Percentiles rank a stretch among this genome's conserved stretches.
These are phyloP conservation scores for Nicotiana undulata DNA, from an alignment of 257 asterid genomes.

Conservation along the genomic window DNA sequence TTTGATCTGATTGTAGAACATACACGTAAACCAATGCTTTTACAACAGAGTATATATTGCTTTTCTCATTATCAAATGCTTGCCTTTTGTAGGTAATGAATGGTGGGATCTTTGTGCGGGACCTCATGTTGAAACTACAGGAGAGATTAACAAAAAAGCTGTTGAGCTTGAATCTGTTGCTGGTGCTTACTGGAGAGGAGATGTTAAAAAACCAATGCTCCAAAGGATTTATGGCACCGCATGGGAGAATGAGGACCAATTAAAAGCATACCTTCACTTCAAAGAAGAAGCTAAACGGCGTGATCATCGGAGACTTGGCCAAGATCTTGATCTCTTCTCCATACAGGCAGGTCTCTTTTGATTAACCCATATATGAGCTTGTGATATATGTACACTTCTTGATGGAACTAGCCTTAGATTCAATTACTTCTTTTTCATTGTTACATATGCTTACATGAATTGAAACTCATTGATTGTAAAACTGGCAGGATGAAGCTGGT, in stretches of 20 bases:
- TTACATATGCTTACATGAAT: conserved; percentile 13
- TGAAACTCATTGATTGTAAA: conserved; percentile 18
- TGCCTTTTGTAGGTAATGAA: conserved; percentile 49
- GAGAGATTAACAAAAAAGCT: conserved; percentile 74
- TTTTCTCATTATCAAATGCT: not conserved
- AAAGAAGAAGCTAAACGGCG: conserved; percentile 98
- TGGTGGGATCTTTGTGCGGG: conserved; percentile 99
- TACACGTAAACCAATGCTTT: not conserved
- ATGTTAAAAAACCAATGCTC: conserved; percentile 74
- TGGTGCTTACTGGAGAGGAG: conserved; percentile 99
- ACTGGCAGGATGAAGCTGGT: conserved; percentile 92
- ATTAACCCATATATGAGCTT: not conserved
- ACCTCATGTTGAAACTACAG: conserved; percentile 97
- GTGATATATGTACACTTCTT: not conserved
- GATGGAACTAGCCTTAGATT: not conserved
- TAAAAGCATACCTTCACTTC: conserved; percentile 79
- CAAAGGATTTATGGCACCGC: conserved; percentile 98
- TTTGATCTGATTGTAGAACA: not conserved
- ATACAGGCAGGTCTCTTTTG: conserved; percentile 55
- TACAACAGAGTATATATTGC: not conserved
- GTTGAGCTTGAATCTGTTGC: conserved; percentile 96
- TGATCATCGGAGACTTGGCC: conserved; percentile 93
- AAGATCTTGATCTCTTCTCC: conserved; percentile 92
- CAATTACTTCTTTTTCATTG: not conserved
- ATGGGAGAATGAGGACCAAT: conserved; percentile 93